A percentile compares a stretch with the other conserved stretches of the same genome.
These are phyloP conservation scores for Coniochaeta sp. DNA, from an alignment of 2,329 filamentous ascomycete species.

Conservation along the genomic window DNA sequence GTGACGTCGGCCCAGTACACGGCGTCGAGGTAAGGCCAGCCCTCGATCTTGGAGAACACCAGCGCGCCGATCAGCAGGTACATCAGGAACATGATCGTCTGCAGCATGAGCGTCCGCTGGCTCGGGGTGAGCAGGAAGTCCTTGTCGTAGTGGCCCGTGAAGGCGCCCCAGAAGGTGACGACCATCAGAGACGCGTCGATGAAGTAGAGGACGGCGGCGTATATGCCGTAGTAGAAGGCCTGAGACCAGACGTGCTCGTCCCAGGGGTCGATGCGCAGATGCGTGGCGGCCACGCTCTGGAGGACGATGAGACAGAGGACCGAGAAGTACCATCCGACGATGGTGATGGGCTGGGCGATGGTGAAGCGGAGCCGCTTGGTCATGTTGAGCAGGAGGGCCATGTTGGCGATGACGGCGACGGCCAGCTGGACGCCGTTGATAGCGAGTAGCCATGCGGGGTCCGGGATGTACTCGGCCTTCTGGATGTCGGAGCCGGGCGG, in stretches of 20 bases:
- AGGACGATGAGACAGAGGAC: constrained; percentile 61
- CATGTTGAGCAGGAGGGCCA: constrained; percentile 83
- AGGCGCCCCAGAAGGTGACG: constrained; percentile 73
- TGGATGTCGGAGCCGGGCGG: constrained; percentile 37
- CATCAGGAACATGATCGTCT: constrained; percentile 78
- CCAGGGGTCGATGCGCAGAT: constrained; percentile 32
- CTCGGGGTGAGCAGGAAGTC: constrained; percentile 72
- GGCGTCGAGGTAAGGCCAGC: constrained; percentile 69
- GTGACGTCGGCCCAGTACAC: constrained; percentile 75
- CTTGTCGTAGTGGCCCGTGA: constrained; percentile 61
- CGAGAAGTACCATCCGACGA: constrained; percentile 68
- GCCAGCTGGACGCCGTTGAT: constrained; percentile 73
- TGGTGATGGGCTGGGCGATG: constrained; percentile 75
- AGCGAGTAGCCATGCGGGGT: constrained; percentile 67
- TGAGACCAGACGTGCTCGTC: constrained; percentile 62
- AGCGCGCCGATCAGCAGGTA: constrained; percentile 74
- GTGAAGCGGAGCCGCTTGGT: constrained; percentile 71
- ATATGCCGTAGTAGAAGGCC: constrained; percentile 81
- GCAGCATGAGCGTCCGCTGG: constrained; percentile 82
- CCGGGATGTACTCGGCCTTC: constrained; percentile 45
- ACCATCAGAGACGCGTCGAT: constrained; percentile 69
- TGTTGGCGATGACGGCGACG: constrained; percentile 70
- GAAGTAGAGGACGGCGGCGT: constrained; percentile 73
- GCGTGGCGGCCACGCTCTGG: constrained; percentile 56
- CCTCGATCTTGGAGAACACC: constrained; percentile 66